Conservation (phyloP, 1,284 basidiomycete species). For the Moniliella sp. region DNA sequence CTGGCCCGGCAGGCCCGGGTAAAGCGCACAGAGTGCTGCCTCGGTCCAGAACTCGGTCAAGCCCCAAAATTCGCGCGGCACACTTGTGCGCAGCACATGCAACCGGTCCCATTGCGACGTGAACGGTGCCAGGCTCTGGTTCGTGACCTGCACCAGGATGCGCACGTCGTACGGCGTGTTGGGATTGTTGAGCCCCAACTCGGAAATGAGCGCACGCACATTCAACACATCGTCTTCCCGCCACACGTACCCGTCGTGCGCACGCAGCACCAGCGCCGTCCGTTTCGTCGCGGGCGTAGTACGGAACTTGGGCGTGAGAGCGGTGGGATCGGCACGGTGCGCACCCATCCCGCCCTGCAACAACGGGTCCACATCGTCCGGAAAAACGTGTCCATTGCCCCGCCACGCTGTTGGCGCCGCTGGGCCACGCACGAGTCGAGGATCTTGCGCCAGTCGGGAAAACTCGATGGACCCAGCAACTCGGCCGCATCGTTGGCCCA, state of each 20-base stretch:
- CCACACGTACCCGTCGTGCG: conserved; percentile 31
- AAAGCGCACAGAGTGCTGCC: conserved; percentile 31
- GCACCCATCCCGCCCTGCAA: too few species aligned
- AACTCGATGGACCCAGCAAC: conserved; percentile 18
- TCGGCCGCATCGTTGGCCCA: conserved; percentile 20
- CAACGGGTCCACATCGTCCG: too few species aligned
- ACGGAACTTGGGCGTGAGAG: conserved; percentile 5
- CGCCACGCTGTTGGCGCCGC: conserved; percentile 22
- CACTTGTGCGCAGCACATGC: conserved; percentile 25
- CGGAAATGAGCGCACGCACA: conserved; percentile 30
- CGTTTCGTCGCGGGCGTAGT: conserved; percentile 27
- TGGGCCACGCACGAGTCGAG: conserved; percentile 30
- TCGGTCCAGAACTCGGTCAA: conserved; percentile 33
- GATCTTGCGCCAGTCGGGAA: conserved; percentile 29
- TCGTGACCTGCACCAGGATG: conserved; percentile 32
- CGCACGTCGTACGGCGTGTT: conserved; percentile 31
- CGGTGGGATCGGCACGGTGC: background rate
- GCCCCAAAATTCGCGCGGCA: conserved; percentile 33
- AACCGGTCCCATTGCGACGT: conserved; percentile 33
- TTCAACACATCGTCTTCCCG: conserved; percentile 33
- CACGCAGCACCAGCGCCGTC: conserved; percentile 30
- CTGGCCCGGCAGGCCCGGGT: conserved; percentile 29
- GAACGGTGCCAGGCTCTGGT: conserved; percentile 26
- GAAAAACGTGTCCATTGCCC: too few species aligned
- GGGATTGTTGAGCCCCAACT: conserved; percentile 32